Conservation (phyloP, 805 yeast species). For the Suhomyces sp. region DNA sequence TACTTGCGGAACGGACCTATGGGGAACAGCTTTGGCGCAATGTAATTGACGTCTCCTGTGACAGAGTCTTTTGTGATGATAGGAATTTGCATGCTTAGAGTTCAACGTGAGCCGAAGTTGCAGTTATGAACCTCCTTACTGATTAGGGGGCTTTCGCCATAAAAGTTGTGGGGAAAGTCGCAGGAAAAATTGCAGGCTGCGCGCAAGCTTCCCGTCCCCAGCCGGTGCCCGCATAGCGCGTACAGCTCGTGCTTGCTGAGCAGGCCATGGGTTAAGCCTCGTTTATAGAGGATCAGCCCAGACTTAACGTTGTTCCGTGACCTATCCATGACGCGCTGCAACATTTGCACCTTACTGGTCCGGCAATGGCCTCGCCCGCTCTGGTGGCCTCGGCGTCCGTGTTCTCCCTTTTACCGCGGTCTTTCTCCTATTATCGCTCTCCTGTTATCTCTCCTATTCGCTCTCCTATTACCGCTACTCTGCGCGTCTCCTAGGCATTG, state of each 20-base stretch:
- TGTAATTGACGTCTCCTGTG: conserved; percentile 31
- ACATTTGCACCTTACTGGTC: background rate
- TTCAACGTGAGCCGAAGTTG: background rate
- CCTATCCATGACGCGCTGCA: background rate
- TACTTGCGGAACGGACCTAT: conserved; percentile 40
- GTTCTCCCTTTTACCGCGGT: too few relatives aligned
- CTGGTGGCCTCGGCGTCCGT: background rate
- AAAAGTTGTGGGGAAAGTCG: background rate
- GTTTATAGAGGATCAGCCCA: background rate
- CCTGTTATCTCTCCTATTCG: background rate
- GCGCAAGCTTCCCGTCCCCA: background rate
- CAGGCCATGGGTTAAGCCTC: background rate
- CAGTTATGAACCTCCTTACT: background rate
- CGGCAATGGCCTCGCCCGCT: background rate
- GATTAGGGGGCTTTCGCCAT: background rate
- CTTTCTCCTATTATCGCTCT: too few relatives aligned
- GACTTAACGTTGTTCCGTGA: background rate
- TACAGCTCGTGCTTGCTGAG: too few relatives aligned
- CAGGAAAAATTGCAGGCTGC: background rate
- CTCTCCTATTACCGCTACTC: background rate
- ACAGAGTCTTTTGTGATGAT: conserved; percentile 20
- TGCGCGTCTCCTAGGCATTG: background rate
- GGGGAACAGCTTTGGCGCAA: conserved; percentile 35
- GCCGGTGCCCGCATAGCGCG: too few relatives aligned
- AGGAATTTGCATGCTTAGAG: conserved; percentile 17